Base-by-base conservation (phyloP, 495 filamentous ascomycete species). In the Xylaria acuta region DNA sequence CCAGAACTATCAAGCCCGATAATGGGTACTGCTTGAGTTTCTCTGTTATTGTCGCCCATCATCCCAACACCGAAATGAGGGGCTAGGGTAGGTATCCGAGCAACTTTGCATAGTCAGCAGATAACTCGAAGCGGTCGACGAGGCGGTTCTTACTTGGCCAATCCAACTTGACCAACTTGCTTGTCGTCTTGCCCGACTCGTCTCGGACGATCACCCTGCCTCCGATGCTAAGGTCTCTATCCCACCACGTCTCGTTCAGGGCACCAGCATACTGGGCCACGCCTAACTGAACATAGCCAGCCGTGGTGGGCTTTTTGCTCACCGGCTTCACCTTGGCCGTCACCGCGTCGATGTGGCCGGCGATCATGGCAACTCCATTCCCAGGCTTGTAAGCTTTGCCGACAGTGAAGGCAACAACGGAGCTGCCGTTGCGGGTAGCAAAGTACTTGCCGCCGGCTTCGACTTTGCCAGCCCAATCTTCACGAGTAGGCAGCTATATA, bases 1-100 rank as follows among this genome's bases (percentile, higher is more conserved):
- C 92, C 88, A 14, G 90, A 90, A 82, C 90, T 91, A 75, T 97
- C 94, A 58, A 97, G 86, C 6, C 94, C 96, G 74, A 98, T 92
- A 64, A 98, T 94, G 14, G 96, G 96, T 5, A 97, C 94, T 84
- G 95, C 94, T 77, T 99, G 90, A 5, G 96, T 98, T 84, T 99
- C 96, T 74, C 84, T 86, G 80, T 99, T 99, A 80, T 93, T 92
- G 9, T 89, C 88, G 1, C 93, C 94, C 67, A 88, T 82, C 60
- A 95, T 90, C 11, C 91, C 88, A 40, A 91, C 86, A 32, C 96
- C 96, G 75, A 99, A 99, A 80, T 99, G 96, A 45, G 94, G 94
- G 45, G 96, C 96, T 7, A 99, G 86, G 1, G 96, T 97, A 16
- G 96, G 95, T 74, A 98, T 94, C 49, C 93, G 87, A 18, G 96